phyloP scores from a whole-genome alignment of 2,329 filamentous ascomycete genomes.

The Aspergillus puulaauensis region DNA sequence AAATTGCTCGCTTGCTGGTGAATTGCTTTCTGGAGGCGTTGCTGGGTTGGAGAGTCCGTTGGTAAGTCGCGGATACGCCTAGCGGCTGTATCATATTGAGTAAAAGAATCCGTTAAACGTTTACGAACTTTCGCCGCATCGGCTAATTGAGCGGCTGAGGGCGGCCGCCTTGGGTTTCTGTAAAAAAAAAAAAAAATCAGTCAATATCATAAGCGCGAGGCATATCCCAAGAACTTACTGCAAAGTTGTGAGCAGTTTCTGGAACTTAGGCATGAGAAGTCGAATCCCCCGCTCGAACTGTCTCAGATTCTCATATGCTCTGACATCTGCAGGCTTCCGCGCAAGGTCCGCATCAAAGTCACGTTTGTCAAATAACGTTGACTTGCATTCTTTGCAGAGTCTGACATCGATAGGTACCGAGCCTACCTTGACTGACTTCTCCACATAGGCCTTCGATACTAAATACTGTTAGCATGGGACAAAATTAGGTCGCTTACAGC shows the following conservation, averaged over 20 bases:
- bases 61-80: conserved; percentile 77
- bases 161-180: conserved; percentile 63
- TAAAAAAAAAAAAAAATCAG: background rate
- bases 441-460: conserved; percentile 38
- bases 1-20: conserved; percentile 81
- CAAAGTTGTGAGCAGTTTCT: conserved; percentile 69
- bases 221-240: conserved; percentile 52
- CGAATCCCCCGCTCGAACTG: conserved; percentile 88
- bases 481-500: background rate
- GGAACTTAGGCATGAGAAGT: conserved; percentile 78
- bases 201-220: background rate
- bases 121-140: conserved; percentile 90
- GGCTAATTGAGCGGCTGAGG: conserved; percentile 68
- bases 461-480: conserved; percentile 23
- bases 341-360: conserved; percentile 73
- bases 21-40: conserved; percentile 74
- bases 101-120: conserved; percentile 82
- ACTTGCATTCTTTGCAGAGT: conserved; percentile 87
- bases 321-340: conserved; percentile 70
- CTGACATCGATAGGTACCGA: conserved; percentile 76
- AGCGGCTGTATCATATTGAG: conserved; percentile 81
- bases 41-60: conserved; percentile 69
- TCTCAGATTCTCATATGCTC: conserved; percentile 76
- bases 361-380: conserved; percentile 68
- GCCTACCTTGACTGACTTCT: conserved; percentile 45